These are phyloP conservation scores for Suillus clintonianus DNA, from an alignment of 768 basidiomycete genomes.

Conservation along the genomic window DNA sequence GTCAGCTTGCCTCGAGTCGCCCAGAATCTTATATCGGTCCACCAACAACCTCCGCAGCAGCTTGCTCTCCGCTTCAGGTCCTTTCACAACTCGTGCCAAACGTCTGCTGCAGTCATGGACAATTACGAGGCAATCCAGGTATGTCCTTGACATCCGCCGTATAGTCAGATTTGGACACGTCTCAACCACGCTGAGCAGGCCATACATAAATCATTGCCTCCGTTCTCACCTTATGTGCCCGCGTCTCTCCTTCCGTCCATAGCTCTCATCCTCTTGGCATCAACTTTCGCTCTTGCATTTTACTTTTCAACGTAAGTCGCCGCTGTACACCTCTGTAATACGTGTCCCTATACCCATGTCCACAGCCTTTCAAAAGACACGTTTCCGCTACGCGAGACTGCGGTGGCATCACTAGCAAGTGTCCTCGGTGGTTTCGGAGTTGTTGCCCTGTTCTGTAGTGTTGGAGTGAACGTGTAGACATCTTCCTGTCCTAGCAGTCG, in stretches of 20 bases:
- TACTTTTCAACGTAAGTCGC: slow-evolving; percentile 82
- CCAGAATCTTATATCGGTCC: slow-evolving; percentile 7
- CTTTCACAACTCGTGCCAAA: slow-evolving; percentile 4
- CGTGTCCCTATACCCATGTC: slow-evolving; percentile 1
- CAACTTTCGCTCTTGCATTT: slow-evolving; percentile 85
- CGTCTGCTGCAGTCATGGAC: slow-evolving; percentile 44
- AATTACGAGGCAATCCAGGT: slow-evolving; percentile 60
- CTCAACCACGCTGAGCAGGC: slow-evolving; percentile 39
- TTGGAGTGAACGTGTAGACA: slow-evolving; percentile 77
- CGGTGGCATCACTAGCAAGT: slow-evolving; percentile 73
- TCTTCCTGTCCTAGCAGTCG: background rate
- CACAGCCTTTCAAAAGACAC: slow-evolving; percentile 75
- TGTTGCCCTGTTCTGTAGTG: slow-evolving; percentile 85
- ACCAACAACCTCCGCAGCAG: background rate
- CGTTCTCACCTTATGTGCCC: slow-evolving; percentile 74
- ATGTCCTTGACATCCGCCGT: slow-evolving; percentile 14
- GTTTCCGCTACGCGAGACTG: slow-evolving; percentile 65
- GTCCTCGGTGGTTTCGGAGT: slow-evolving; percentile 85
- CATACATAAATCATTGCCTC: slow-evolving; percentile 63
- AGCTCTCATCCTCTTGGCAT: slow-evolving; percentile 68
- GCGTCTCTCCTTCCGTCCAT: slow-evolving; percentile 69
- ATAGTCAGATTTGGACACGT: background rate
- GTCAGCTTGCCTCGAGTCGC: slow-evolving; percentile 37
- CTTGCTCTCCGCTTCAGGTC: slow-evolving; percentile 8
- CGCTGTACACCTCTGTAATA: background rate